Evolutionary conservation across 208 protist species (phyloP).

Genomic region (Leishmania martiniquensis): DNA sequence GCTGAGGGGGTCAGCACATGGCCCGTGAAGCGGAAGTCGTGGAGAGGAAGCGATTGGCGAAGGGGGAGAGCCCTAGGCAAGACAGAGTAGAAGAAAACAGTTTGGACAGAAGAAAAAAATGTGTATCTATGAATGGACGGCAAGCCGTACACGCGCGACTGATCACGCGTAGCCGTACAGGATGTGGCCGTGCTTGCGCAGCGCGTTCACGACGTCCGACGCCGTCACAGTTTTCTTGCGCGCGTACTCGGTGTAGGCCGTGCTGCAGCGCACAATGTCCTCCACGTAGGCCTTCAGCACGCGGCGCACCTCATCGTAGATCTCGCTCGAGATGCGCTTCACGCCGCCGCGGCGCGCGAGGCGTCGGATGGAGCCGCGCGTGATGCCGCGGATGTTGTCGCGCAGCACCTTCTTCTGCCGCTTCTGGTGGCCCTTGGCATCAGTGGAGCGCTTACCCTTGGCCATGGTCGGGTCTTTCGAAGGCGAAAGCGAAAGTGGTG

Average conservation of each 20-base stretch:
- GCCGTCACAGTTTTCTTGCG: constrained; percentile 85
- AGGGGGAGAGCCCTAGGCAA: not conserved
- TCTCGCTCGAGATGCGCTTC: constrained; percentile 83
- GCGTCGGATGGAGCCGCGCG: constrained; percentile 68
- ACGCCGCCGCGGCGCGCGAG: constrained; percentile 92
- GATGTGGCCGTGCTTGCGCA: constrained; percentile 89
- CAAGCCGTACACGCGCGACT: not conserved
- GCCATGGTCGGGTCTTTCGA: not conserved
- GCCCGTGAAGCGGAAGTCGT: not conserved
- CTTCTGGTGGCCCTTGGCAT: not conserved
- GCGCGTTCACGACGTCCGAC: constrained; percentile 85
- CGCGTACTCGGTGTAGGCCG: constrained; percentile 87
- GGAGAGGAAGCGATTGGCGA: no score
- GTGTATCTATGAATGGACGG: not conserved
- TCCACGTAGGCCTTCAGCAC: constrained; percentile 90
- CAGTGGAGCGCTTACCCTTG: not conserved
- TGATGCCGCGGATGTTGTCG: constrained; percentile 35
- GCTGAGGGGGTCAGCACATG: not conserved
- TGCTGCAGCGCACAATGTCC: constrained; percentile 78
- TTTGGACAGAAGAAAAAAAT: not conserved
- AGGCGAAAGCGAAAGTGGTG: no score
- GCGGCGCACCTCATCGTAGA: constrained; percentile 72
- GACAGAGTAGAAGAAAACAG: not conserved
- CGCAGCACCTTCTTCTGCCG: not conserved
- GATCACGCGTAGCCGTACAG: constrained; percentile 89